Evolutionary conservation across 192 early-diverging fungal genomes (phyloP), one percentile per base, ranked within the genome.

Genomic region (Cetraspora pellucida): DNA sequence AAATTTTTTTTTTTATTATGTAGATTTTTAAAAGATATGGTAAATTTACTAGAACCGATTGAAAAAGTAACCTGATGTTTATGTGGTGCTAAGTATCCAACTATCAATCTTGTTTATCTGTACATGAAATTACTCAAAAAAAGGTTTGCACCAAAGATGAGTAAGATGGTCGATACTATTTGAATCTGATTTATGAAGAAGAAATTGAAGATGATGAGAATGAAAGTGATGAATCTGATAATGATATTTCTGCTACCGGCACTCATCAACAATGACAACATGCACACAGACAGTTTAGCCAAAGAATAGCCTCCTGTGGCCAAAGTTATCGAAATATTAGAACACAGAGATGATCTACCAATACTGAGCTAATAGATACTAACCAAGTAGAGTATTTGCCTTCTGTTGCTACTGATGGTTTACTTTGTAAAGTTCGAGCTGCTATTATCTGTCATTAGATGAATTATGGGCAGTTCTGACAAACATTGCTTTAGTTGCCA

Each of bases 1-100:
- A n/a, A n/a, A n/a, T n/a, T n/a, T n/a, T n/a, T n/a, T 37, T 61
- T 61, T 61, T 61, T 28, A 28, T 61, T 61, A 30, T 30, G 28
- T 30, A 61, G 59, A 3, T 61, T 61, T 61, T 30, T 61, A 30
- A 21, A 61, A 28, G 59, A 25, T 27, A 25, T 27, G 10, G 59
- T 61, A 61, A 61, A 61, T 4, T 19, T 57, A 16, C 25, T 58
- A 2, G 21, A 58, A 25, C 57, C 23, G 2, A 21, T 58, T 25
- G 23, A 58, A 58, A 58, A 10, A 1, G 23, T 58, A 25, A 58
- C 57, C 9, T 0, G 57, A 7, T n/a, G 23, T 37, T 58, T 58
- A n/a, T 57, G 17, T 57, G 17, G 57, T 25, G 9, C 57, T 10
- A 10, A 25, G 8, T 58, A 58, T 5, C 19, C 54, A 19, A 19